Base-by-base conservation (phyloP, 2,329 filamentous ascomycete species). In the Cordyceps militaris region DNA sequence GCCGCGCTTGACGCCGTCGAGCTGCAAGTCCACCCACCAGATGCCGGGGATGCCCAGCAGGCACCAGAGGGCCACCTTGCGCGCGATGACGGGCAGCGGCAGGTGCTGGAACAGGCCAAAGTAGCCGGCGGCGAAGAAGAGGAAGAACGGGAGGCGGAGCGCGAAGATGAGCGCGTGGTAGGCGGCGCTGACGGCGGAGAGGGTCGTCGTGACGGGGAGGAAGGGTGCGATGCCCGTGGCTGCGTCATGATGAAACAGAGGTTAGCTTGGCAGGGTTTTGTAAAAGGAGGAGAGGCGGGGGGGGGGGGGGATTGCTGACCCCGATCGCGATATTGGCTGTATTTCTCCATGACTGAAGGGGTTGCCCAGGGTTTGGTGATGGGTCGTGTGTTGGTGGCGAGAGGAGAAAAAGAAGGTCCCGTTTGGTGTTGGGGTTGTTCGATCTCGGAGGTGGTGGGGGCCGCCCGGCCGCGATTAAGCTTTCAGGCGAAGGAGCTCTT, bases 21-120 rank as follows among this genome's bases (percentile, higher is more conserved):
- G 90, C 72, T 97, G 93, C n/a, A 99, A 78, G 73, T 99, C 94
- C 58, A 97, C 87, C 93, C 93, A 97, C 91, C 92, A 97, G 59
- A 99, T 89, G 28, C 94, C 93, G 0, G 92, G 91, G 59, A 96
- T 88, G 38, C 85, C 88, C 64, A 99, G 82, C 63, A 97, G 82
- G 60, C 85, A 82, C 93, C 94, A 97, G 55, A 97, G 76, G 50
- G 91, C 84, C 13, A 89, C 84, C 74, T 97, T 97, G 67, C 91
- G 91, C 44, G 85, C 67, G 59, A 79, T 70, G 32, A 76, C 72
- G 14, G 81, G 81, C 21, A 84, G 46, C 0, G 91, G 91, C 14
- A 96, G 81, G 80, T 87, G 89, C 74, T 93, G 89, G 55, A 97
- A 80, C 60, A 96, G 66, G 60, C 89, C 69, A 70, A 97, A 94